These are phyloP conservation scores for Entomophthora muscae DNA, from an alignment of 371 early-diverging fungal species.

Conservation along the genomic window DNA sequence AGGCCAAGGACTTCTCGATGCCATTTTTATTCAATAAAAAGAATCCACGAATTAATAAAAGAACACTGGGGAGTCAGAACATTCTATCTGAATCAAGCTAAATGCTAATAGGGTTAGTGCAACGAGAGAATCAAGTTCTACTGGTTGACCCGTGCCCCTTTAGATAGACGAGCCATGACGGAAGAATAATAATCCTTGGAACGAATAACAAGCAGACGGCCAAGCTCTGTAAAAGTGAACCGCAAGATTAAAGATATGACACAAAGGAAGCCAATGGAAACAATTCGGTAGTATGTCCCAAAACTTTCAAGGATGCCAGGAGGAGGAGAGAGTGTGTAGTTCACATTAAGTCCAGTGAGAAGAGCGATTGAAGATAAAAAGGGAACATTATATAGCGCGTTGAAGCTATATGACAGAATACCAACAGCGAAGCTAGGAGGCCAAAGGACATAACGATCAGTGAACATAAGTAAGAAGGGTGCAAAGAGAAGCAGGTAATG, in stretches of 20 bases:
- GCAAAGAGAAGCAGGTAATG: constrained; percentile 29
- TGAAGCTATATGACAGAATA: constrained; percentile 29
- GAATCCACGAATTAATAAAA: too few relatives aligned
- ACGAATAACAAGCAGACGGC: not conserved
- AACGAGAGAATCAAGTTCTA: too few relatives aligned
- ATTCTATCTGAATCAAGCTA: too few relatives aligned
- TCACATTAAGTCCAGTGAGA: constrained; percentile 30
- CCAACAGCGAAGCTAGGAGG: constrained; percentile 27
- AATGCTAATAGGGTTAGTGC: too few relatives aligned
- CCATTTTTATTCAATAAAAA: too few relatives aligned
- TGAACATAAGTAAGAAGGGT: constrained; percentile 36
- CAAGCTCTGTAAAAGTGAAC: constrained; percentile 2
- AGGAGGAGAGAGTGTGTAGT: constrained; percentile 37
- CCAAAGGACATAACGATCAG: constrained; percentile 30
- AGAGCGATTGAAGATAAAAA: constrained; percentile 29
- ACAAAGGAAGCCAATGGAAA: not conserved
- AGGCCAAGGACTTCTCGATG: too few relatives aligned
- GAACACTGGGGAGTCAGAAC: too few relatives aligned
- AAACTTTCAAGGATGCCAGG: constrained; percentile 18
- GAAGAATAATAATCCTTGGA: not conserved
- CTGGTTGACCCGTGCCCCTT: not conserved
- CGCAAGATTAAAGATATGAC: not conserved
- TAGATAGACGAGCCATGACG: not conserved
- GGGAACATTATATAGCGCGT: constrained; percentile 33
- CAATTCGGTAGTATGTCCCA: constrained; percentile 7